Conservation (phyloP, 495 filamentous ascomycete species). For the Daldinia caldariorum region DNA sequence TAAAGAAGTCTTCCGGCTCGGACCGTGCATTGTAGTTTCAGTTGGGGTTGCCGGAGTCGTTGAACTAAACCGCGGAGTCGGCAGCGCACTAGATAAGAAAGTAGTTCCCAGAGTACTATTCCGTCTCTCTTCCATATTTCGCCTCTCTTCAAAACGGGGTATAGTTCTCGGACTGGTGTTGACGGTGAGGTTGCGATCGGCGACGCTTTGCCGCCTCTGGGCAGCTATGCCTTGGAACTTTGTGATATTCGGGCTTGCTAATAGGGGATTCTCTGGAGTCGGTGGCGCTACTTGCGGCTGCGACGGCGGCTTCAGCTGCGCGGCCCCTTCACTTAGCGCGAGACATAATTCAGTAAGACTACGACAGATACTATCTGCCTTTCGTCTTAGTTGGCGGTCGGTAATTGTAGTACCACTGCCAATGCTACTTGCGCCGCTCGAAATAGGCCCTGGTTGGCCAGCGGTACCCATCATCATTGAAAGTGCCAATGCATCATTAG, state of each 20-base stretch:
- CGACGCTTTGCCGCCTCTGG: conserved; percentile 50
- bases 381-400: conserved; percentile 85
- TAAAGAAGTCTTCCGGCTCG: conserved; percentile 58
- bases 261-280: conserved; percentile 41
- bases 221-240: conserved; percentile 48
- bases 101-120: not conserved
- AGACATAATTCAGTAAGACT: conserved; percentile 93
- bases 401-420: conserved; percentile 68
- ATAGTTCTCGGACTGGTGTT: conserved; percentile 69
- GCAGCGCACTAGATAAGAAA: conserved; percentile 56
- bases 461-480: conserved; percentile 75
- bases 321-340: conserved; percentile 72
- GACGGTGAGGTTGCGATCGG: conserved; percentile 47
- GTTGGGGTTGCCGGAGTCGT: conserved; percentile 45
- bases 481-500: conserved; percentile 80
- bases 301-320: conserved; percentile 45
- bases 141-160: conserved; percentile 77
- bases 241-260: conserved; percentile 51
- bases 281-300: conserved; percentile 46
- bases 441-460: conserved; percentile 68
- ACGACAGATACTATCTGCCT: conserved; percentile 91
- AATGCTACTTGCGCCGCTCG: conserved; percentile 69
- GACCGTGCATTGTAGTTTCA: conserved; percentile 24
- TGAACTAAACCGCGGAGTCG: conserved; percentile 51
- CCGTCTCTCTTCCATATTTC: conserved; percentile 62